phyloP scores from a whole-genome alignment of 2,329 filamentous ascomycete species.

The Aspergillus fischeri region DNA sequence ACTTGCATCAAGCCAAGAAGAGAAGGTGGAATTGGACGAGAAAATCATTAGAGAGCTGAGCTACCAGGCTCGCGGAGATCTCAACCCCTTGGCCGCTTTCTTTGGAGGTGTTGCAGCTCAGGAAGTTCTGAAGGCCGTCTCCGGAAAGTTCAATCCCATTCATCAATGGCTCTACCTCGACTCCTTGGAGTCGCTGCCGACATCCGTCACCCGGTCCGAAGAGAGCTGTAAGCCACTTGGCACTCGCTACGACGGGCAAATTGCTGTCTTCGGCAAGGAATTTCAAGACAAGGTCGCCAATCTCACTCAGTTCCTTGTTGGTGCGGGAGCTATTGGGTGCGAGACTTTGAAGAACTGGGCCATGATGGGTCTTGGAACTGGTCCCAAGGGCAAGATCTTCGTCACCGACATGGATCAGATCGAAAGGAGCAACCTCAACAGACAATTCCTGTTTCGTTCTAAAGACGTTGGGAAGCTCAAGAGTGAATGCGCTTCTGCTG shows the following conservation, averaged over 20 bases:
- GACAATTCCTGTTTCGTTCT: constrained; percentile 91
- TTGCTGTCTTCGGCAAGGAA: constrained; percentile 89
- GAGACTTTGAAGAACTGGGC: constrained; percentile 99
- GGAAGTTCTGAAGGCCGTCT: constrained; percentile 93
- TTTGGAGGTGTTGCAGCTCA: constrained; percentile 93
- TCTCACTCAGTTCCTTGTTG: constrained; percentile 87
- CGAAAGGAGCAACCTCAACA: constrained; percentile 97
- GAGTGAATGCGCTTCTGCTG: constrained; percentile 86
- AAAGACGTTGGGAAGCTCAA: constrained; percentile 95
- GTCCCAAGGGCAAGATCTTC: constrained; percentile 80
- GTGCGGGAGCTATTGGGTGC: constrained; percentile 93
- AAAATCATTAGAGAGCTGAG: constrained; percentile 90
- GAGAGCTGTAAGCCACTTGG: constrained; percentile 82
- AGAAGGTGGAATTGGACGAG: constrained; percentile 80
- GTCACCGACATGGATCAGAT: constrained; percentile 99
- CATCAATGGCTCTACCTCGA: constrained; percentile 97
- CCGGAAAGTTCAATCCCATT: constrained; percentile 95
- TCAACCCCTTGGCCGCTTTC: constrained; percentile 89
- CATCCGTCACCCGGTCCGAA: constrained; percentile 68
- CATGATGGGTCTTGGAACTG: constrained; percentile 91
- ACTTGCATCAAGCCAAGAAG: constrained; percentile 62
- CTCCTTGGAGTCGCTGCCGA: constrained; percentile 89
- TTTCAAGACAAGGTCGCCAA: constrained; percentile 93
- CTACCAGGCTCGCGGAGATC: constrained; percentile 87
- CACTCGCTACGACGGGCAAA: constrained; percentile 91